Evolutionary conservation across 805 yeast genomes (phyloP), one percentile per base, ranked within the genome.

Genomic region (Nakazawaea molendinolei): DNA sequence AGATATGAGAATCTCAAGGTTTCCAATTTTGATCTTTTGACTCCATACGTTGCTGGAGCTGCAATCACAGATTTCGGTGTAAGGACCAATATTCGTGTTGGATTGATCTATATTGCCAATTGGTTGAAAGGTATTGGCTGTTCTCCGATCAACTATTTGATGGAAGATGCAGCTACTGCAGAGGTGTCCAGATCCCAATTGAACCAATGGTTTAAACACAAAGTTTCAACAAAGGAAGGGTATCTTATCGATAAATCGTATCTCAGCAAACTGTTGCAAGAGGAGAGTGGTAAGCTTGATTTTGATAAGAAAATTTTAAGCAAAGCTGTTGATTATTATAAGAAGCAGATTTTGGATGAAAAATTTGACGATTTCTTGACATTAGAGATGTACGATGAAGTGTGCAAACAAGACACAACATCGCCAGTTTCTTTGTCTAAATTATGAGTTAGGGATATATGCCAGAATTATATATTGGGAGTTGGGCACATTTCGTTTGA

Each of bases 101-200:
- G 84, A 31, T 67, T 79, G 42, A 73, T 79, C 17, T 78, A 79
- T 60, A 75, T 76, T 62, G 85, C 77, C 61, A 84, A 84, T 23
- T 78, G 85, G 85, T 72, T 79, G 49, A 65, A 82, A 42, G 80
- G 81, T 37, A 60, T 74, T 40, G 86, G 86, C 8, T 77, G 84
- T 57, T 84, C 79, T 38, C 85, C 86, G 44, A 78, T 79, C 60
- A 76, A 79, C 66, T 75, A 68, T 58, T 64, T 79, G 58, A 79
- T 79, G 86, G 86, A 79, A 61, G 86, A 79, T 50, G 86, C 86
- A 23, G 86, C 85, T 35, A 79, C 85, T 38, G 86, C 85, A 34
- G 86, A 79, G 56, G 85, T 79, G n/a, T 77, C 83, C 20, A 69
- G 86, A 50, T 67, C 79, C 23, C 82, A 76, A 60, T 69, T 79